Evolutionary conservation across 2,329 filamentous ascomycete species (phyloP), one percentile per base, ranked within the genome.

Genomic region (Monosporascus sp.): DNA sequence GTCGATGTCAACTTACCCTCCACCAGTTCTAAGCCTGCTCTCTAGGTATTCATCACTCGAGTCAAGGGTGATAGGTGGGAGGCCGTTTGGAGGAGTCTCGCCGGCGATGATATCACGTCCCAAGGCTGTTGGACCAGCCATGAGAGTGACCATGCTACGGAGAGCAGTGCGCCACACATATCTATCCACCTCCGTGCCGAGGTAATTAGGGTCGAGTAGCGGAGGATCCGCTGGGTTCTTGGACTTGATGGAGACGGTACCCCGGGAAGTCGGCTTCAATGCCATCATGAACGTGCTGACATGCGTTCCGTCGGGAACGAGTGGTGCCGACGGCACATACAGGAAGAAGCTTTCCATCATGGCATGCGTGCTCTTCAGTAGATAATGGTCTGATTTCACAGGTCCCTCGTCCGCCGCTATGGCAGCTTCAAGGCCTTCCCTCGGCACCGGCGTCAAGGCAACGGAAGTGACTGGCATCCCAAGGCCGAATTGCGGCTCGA

Each of bases 21-120:
- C 27, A 27, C 27, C 8, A 9, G 3, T 2, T 27, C 8, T 27
- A 27, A 69, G 57, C 3, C 67, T 54, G 1, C 55, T 48, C n/a
- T 68, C 65, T 20, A 68, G 65, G 44, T 67, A 58, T 7, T 58
- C 61, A n/a, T 69, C 67, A 8, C 56, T 61, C 1, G 63, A 62
- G 3, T 60, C 53, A 0, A 46, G 24, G 4, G 53, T 60, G 18
- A 62, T 60, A 5, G 56, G 49, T 25, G 53, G 50, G 8, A 54
- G 49, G 7, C 58, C 59, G 2, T 57, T 50, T 3, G 57, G 22
- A 1, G 55, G 50, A 38, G 62, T 49, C 48, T 63, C 60, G 31
- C 58, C 53, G n/a, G 63, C 55, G 1, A 68, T 67, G 50, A 69
- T 66, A 47, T 58, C 56, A 11, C 48, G 50, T 25, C 57, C 37